These are phyloP conservation scores for Fusarium torreyae DNA, from an alignment of 2,329 filamentous ascomycete species.

Conservation along the genomic window DNA sequence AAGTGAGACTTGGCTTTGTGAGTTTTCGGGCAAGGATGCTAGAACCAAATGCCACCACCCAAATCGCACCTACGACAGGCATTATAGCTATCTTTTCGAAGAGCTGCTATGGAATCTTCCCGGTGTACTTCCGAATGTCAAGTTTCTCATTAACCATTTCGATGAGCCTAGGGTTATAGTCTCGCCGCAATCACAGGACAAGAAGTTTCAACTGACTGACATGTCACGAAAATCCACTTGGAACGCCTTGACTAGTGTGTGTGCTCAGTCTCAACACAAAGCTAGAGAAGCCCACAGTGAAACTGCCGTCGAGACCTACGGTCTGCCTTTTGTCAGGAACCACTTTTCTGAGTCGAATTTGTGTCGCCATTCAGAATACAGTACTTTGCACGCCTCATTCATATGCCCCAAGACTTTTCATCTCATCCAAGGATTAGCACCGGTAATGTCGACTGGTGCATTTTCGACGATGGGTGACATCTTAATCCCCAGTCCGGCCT, in stretches of 20 bases:
- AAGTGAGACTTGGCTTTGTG: constrained; percentile 58
- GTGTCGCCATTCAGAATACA: constrained; percentile 63
- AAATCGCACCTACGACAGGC: constrained; percentile 53
- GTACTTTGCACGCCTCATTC: constrained; percentile 61
- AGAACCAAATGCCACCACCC: constrained; percentile 55
- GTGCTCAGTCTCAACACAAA: constrained; percentile 14
- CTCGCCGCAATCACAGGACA: constrained; percentile 16
- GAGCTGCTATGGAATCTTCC: constrained; percentile 47
- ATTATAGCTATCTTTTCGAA: constrained; percentile 53
- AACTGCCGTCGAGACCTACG: constrained; percentile 40
- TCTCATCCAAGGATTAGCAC: constrained; percentile 59
- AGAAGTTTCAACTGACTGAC: constrained; percentile 43
- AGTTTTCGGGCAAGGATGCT: constrained; percentile 45
- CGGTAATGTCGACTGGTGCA: constrained; percentile 62
- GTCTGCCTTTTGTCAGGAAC: constrained; percentile 57
- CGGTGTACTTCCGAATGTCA: constrained; percentile 55
- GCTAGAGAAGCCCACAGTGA: neutral
- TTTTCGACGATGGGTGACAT: constrained; percentile 67
- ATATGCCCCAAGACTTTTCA: constrained; percentile 60
- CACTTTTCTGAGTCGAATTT: constrained; percentile 53
- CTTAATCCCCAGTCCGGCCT: constrained; percentile 66
- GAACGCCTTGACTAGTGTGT: constrained; percentile 53
- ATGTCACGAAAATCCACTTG: constrained; percentile 52
- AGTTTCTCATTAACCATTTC: constrained; percentile 63
- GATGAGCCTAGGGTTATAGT: constrained; percentile 64